Percentiles rank a stretch among this genome's conserved stretches.
phyloP scores from a whole-genome alignment of 805 yeast species.

The Saccharomycopsis sp. region DNA sequence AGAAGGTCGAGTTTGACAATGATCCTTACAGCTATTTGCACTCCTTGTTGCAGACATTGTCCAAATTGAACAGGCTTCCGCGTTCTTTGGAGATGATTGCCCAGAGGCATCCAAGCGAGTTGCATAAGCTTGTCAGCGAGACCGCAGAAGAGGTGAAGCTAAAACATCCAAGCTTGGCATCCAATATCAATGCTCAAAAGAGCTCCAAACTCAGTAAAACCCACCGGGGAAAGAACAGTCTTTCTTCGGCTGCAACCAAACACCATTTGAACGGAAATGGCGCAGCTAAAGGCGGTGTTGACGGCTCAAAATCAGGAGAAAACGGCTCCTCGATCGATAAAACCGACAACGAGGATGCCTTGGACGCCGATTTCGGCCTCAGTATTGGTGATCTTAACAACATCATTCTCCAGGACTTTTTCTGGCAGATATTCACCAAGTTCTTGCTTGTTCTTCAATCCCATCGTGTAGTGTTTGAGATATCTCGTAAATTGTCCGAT shows the following conservation, averaged over 20 bases:
- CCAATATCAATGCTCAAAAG: conserved; percentile 22
- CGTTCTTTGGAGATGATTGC: conserved; percentile 48
- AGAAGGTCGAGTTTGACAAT: conserved; percentile 31
- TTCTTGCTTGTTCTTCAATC: conserved; percentile 58
- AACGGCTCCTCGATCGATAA: neutral
- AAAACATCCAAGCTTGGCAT: conserved; percentile 38
- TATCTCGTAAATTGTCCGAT: conserved; percentile 32
- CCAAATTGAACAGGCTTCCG: conserved; percentile 54
- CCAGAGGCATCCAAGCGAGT: conserved; percentile 52
- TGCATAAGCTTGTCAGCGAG: conserved; percentile 54
- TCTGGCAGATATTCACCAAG: conserved; percentile 62
- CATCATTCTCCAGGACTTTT: conserved; percentile 58
- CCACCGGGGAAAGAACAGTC: conserved; percentile 28
- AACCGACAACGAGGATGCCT: neutral
- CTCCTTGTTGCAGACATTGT: conserved; percentile 47
- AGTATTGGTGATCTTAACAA: conserved; percentile 44
- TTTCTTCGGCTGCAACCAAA: conserved; percentile 23
- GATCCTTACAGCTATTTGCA: conserved; percentile 51
- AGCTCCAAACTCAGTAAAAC: conserved; percentile 21
- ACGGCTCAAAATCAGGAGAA: neutral
- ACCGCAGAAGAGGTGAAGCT: conserved; percentile 59
- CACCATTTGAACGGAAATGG: neutral
- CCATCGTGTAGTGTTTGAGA: conserved; percentile 59
- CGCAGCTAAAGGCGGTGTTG: neutral
- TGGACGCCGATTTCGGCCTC: conserved; percentile 28